Evolutionary conservation across 2,329 filamentous ascomycete genomes (phyloP).

Genomic region (Pseudogymnoascus sp.): DNA sequence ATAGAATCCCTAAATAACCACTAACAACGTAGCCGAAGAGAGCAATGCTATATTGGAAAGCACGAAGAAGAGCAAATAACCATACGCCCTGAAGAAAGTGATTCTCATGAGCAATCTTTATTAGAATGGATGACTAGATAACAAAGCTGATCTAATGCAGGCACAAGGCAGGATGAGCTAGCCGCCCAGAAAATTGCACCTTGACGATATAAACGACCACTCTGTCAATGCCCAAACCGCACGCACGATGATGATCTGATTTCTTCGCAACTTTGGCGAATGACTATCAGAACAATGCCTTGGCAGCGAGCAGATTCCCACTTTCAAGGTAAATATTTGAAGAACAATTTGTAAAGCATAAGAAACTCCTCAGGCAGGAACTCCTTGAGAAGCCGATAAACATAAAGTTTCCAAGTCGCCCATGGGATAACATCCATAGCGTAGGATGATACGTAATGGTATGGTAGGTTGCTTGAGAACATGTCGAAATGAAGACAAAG

Average conservation of each 20-base stretch:
- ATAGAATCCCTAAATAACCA: slow-evolving; percentile 8
- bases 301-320: neutral
- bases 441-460: slow-evolving; percentile 52
- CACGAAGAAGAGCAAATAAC: neutral
- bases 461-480: slow-evolving; percentile 29
- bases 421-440: slow-evolving; percentile 43
- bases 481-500: slow-evolving; percentile 25
- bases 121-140: slow-evolving; percentile 31
- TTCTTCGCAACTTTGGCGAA: neutral
- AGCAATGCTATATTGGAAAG: slow-evolving; percentile 7
- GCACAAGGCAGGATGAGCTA: slow-evolving; percentile 23
- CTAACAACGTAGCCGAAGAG: neutral
- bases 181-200: slow-evolving; percentile 17
- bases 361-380: neutral
- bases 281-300: slow-evolving; percentile 9
- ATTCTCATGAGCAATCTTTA: slow-evolving; percentile 18
- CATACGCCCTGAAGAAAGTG: neutral
- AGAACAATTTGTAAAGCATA: slow-evolving; percentile 8
- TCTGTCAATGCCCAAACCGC: slow-evolving; percentile 6
- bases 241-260: neutral
- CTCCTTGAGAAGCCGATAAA: slow-evolving; percentile 49
- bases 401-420: slow-evolving; percentile 57
- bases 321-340: slow-evolving; percentile 9
- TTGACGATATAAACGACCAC: slow-evolving; percentile 2
- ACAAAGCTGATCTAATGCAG: slow-evolving; percentile 26